Evolutionary conservation across 1,284 basidiomycete species (phyloP).

Genomic region (Leccinum glutinopallens): DNA sequence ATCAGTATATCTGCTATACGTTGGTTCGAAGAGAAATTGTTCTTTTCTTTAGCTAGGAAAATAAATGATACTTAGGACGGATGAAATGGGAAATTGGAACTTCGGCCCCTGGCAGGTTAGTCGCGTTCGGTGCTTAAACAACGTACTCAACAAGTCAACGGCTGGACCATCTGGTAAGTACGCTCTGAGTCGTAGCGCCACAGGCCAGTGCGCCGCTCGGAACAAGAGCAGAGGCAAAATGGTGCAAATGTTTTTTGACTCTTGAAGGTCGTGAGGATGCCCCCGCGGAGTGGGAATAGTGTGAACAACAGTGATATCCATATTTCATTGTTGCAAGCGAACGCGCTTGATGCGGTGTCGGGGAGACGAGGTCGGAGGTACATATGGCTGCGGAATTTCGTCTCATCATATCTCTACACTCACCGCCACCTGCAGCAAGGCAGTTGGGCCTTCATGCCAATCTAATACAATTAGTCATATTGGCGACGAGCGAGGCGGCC

Average conservation of each 20-base stretch:
- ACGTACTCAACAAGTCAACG: neutral
- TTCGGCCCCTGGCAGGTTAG: neutral
- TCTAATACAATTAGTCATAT: neutral
- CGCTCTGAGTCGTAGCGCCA: neutral
- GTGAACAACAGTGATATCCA: neutral
- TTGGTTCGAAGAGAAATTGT: neutral
- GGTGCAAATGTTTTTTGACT: neutral
- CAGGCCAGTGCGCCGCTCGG: neutral
- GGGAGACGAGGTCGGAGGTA: neutral
- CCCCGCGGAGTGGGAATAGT: neutral
- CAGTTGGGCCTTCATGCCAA: neutral
- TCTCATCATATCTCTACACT: neutral
- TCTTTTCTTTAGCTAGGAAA: neutral
- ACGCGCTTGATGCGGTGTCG: neutral
- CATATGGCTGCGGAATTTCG: neutral
- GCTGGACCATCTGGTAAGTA: neutral
- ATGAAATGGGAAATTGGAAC: neutral
- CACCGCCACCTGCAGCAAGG: neutral
- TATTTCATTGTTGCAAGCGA: neutral
- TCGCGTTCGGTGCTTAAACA: neutral
- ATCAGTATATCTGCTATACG: neutral
- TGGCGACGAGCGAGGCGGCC: neutral
- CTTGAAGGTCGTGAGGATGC: neutral
- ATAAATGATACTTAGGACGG: neutral
- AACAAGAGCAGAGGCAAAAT: neutral